Base-by-base conservation (phyloP, 768 basidiomycete genomes). In the Tremella mesenterica region DNA sequence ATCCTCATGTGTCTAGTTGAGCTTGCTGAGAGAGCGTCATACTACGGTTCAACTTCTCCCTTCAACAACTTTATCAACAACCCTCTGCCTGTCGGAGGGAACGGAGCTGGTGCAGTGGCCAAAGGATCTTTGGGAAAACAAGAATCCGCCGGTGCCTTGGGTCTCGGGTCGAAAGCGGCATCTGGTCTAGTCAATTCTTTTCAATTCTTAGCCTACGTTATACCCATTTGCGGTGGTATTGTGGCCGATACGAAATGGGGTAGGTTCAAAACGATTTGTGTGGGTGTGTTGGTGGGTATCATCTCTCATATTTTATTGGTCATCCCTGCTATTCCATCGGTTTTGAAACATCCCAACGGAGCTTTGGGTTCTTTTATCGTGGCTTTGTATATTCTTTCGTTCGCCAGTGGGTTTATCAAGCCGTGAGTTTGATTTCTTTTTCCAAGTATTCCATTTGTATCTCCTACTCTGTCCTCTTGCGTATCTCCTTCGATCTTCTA, bases 361-460 rank as follows among this genome's bases (percentile, higher is more conserved):
- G 63, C 70, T 12, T 47, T 69, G 39, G 63, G 56, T 48, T 48
- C 52, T 26, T 71, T 73, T 60, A 53, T 71, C 48, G 61, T 70
- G 48, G 57, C 61, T 1, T 33, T 70, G 44, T 45, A 67, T 50
- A 69, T 68, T 56, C 58, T 73, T 20, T 59, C 68, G 13, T 60
- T 64, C 49, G 70, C 70, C 20, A 50, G 68, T 14, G 72, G 72
- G n/a, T 66, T 67, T 52, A 72, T 73, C 68, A 74, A 74, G 58
- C 71, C 73, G 1, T n/a, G n/a, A n/a, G n/a, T n/a, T n/a, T n/a
- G n/a, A n/a, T n/a, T n/a, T n/a, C n/a, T n/a, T n/a, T n/a, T n/a
- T n/a, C n/a, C n/a, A n/a, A n/a, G n/a, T n/a, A n/a, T n/a, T n/a
- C n/a, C n/a, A n/a, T n/a, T n/a, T n/a, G n/a, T n/a, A n/a, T n/a